Percentiles rank a stretch among this genome's conserved stretches.
phyloP scores from a whole-genome alignment of 1,139 yeast species.

The Taphrina deformans region DNA sequence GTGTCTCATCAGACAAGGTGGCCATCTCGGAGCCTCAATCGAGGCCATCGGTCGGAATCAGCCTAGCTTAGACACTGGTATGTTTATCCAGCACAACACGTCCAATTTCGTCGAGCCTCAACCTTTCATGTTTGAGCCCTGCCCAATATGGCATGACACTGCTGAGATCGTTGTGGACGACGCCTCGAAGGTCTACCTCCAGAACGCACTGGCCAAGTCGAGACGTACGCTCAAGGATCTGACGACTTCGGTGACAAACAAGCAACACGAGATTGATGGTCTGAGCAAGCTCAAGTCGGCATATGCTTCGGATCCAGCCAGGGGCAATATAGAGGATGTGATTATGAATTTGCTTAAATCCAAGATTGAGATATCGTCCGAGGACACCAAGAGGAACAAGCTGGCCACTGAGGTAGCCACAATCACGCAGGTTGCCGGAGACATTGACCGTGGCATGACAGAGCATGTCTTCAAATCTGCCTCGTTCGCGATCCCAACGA shows the following conservation, averaged over 20 bases:
- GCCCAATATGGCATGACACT: constrained; percentile 89
- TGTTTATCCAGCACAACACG: constrained; percentile 87
- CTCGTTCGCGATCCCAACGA: constrained; percentile 42
- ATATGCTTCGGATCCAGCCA: constrained; percentile 44
- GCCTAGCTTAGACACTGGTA: constrained; percentile 75
- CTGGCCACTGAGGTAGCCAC: constrained; percentile 88
- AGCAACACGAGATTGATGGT: constrained; percentile 57
- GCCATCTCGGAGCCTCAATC: constrained; percentile 50
- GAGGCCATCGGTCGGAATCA: constrained; percentile 66
- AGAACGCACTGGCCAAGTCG: constrained; percentile 58
- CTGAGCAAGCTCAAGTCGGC: constrained; percentile 46
- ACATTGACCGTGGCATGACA: constrained; percentile 45
- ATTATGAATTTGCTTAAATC: constrained; percentile 57
- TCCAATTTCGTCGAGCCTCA: constrained; percentile 79
- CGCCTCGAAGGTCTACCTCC: constrained; percentile 65
- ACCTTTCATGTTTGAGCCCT: constrained; percentile 82
- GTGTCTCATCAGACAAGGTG: constrained; percentile 56
- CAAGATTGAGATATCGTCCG: constrained; percentile 64
- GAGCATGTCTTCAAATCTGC: constrained; percentile 41
- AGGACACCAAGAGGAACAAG: constrained; percentile 70
- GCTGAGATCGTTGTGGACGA: constrained; percentile 66
- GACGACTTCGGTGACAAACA: constrained; percentile 52
- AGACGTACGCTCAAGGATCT: constrained; percentile 52
- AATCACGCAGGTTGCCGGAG: constrained; percentile 82
- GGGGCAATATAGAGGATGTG: constrained; percentile 50